A percentile compares a stretch with the other conserved stretches of the same genome.
Conservation (phyloP, 495 filamentous ascomycete genomes). For the Trypethelium eluteriae region DNA sequence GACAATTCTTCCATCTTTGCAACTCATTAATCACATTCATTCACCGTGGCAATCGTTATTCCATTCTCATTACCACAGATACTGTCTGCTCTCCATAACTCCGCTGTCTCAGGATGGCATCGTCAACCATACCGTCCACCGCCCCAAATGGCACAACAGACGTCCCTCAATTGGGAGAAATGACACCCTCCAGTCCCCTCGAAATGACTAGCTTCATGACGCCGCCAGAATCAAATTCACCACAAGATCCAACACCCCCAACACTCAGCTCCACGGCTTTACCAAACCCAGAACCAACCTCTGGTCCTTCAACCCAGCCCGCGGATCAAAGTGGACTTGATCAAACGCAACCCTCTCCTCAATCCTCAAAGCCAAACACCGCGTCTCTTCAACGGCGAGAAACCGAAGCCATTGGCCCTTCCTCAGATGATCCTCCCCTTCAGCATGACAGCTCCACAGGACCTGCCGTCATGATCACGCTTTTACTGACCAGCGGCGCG, state of each 20-base stretch:
- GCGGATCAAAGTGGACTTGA: neutral
- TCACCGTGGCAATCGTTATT: slow-evolving; percentile 2
- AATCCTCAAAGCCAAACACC: neutral
- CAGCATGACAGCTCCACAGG: slow-evolving; percentile 24
- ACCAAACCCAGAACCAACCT: neutral
- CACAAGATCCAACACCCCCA: neutral
- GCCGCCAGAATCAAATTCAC: slow-evolving; percentile 5
- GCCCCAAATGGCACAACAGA: neutral
- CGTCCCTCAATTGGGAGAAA: slow-evolving; percentile 3
- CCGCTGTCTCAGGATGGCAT: slow-evolving; percentile 9
- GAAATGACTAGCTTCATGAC: slow-evolving; percentile 8
- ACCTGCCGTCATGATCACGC: slow-evolving; percentile 50
- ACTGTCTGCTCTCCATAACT: neutral
- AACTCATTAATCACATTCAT: slow-evolving; percentile 8
- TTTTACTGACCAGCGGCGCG: slow-evolving; percentile 72
- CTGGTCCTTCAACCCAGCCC: neutral
- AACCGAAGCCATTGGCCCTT: slow-evolving; percentile 36
- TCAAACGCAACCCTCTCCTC: neutral
- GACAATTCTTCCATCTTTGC: neutral
- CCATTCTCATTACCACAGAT: neutral
- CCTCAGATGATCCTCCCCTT: slow-evolving; percentile 29
- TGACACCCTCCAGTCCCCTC: slow-evolving; percentile 7
- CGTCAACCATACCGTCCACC: neutral
- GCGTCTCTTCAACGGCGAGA: slow-evolving; percentile 26
- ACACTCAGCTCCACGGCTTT: neutral